Evolutionary conservation across 2,329 filamentous ascomycete species (phyloP), one percentile per base, ranked within the genome.

Genomic region (Fusarium protoensiforme): DNA sequence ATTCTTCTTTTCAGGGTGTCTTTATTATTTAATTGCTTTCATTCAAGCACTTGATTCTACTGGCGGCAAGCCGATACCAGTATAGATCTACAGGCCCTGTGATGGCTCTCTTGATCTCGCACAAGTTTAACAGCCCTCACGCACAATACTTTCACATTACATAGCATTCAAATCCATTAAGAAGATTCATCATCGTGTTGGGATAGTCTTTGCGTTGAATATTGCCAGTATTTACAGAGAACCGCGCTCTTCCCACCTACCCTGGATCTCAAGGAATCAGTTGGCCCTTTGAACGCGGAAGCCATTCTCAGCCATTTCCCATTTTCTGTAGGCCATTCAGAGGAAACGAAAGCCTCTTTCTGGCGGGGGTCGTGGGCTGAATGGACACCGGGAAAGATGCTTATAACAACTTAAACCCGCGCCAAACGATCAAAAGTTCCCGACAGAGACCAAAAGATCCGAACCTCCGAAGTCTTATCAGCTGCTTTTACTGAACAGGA

Each of bases 331-430:
- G 3, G 14, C 10, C 5, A 46, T 18, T 18, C 16, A 29, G 18
- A 51, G 18, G 6, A 3, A 51, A 18, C 11, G 3, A n/a, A 7
- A 0, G 14, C 2, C 10, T 31, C 24, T 31, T 5, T 10, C 3
- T 31, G 7, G 7, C 8, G 1, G 4, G 3, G 8, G 20, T 4
- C 2, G n/a, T 1, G 6, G 27, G 2, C 46, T 31, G 2, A 14
- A 31, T 2, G 46, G 4, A 5, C 11, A 9, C 20, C 18, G 13
- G 46, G 2, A 11, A 31, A 20, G n/a, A 53, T 53, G 11, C 18
- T 29, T 27, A 24, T 11, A 18, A 51, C 46, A 31, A n/a, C 46
- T 13, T 53, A 3, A 1, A 20, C 9, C n/a, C 27, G 11, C 7
- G 7, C 18, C 18, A 9, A 10, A 20, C 31, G 18, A 31, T 14